These are phyloP conservation scores for Saksenaea oblongispora DNA, from an alignment of 371 early-diverging fungal genomes.

Conservation along the genomic window DNA sequence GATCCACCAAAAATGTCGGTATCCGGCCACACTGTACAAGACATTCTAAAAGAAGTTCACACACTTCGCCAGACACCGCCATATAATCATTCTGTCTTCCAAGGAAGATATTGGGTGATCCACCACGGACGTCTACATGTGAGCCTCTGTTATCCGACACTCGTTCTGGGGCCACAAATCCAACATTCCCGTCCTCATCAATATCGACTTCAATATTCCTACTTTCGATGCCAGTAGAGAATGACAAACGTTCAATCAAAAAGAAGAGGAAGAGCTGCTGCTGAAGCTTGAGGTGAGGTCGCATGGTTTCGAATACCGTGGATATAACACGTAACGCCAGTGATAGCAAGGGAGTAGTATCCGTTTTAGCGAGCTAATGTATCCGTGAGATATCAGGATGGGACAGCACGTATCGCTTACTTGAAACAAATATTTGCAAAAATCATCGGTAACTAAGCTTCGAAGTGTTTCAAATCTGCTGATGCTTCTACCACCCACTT, in stretches of 20 bases:
- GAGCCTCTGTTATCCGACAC: not conserved
- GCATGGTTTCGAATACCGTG: conserved; percentile 74
- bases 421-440: conserved; percentile 87
- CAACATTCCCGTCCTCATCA: conserved; percentile 44
- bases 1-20: conserved; percentile 79
- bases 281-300: conserved; percentile 72
- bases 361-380: conserved; percentile 56
- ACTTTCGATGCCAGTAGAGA: conserved; percentile 44
- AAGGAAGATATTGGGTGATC: conserved; percentile 45
- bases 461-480: conserved; percentile 69
- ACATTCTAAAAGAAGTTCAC: conserved; percentile 82
- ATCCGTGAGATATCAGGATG: not conserved
- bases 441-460: conserved; percentile 77
- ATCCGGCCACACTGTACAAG: conserved; percentile 70
- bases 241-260: conserved; percentile 67
- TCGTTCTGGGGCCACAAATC: conserved; percentile 17
- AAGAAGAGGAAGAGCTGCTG: conserved; percentile 81
- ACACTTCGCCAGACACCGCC: conserved; percentile 70
- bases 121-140: conserved; percentile 36
- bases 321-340: conserved; percentile 68
- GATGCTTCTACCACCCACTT: conserved; percentile 82
- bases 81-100: conserved; percentile 47
- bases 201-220: conserved; percentile 34
- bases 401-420: conserved; percentile 33
- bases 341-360: conserved; percentile 61